Percentiles rank a stretch among this genome's conserved stretches.
phyloP scores from a whole-genome alignment of 2,329 filamentous ascomycete species.

The Colletotrichum zoysiae region DNA sequence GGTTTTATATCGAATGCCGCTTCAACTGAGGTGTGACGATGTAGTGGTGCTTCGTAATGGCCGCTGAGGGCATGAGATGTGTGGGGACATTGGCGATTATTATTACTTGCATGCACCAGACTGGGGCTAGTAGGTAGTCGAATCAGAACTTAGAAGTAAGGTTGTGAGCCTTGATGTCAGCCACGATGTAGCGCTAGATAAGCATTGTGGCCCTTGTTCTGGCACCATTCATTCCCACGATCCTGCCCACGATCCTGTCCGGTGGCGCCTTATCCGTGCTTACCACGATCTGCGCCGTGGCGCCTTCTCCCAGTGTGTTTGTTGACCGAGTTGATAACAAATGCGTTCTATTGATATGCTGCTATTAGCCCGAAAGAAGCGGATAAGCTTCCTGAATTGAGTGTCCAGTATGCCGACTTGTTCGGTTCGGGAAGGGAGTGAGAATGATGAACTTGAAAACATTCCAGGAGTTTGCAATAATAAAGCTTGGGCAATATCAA shows the following conservation, averaged over 20 bases:
- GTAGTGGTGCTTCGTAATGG: neutral
- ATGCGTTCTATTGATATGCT: neutral
- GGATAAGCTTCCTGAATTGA: neutral
- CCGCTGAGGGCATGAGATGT: neutral
- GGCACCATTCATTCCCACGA: neutral
- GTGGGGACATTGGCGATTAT: too few relatives aligned
- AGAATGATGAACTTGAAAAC: too few relatives aligned
- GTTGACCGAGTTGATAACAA: neutral
- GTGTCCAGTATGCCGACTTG: neutral
- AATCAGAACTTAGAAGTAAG: neutral
- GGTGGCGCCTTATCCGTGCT: neutral
- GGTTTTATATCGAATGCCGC: neutral
- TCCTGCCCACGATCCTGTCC: neutral
- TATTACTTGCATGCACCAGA: too few relatives aligned
- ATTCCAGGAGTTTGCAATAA: accelerated
- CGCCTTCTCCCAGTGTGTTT: too few relatives aligned
- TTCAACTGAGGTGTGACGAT: neutral
- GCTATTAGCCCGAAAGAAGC: neutral
- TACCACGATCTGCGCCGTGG: neutral
- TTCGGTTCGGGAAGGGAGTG: neutral
- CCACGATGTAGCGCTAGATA: neutral
- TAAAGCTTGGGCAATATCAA: neutral
- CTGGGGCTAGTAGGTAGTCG: too few relatives aligned
- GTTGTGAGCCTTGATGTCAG: neutral
- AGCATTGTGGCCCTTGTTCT: neutral